Percentiles rank a stretch among this genome's conserved stretches.
These are phyloP conservation scores for Citrus medica DNA, from an alignment of 345 rosid genomes.

Conservation along the genomic window DNA sequence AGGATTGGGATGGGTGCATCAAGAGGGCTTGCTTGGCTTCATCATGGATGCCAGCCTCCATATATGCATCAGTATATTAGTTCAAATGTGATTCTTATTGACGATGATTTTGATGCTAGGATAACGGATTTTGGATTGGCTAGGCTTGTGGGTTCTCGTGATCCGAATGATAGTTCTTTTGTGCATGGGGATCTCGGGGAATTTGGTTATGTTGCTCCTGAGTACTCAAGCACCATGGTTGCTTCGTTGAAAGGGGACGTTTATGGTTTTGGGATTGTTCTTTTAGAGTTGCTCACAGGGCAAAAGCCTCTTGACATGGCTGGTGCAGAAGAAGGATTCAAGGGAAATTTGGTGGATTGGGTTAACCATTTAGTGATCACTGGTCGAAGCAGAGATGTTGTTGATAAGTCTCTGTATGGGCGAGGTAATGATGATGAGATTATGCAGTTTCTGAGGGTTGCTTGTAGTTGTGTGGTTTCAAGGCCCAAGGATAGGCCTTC, in stretches of 20 bases:
- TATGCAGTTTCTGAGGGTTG: conserved; percentile 31
- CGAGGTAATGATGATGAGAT: conserved; percentile 40
- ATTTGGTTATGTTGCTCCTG: conserved; percentile 45
- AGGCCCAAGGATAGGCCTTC: conserved; percentile 46
- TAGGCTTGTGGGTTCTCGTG: conserved; percentile 34
- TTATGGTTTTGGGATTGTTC: conserved; percentile 56
- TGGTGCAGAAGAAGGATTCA: conserved; percentile 44
- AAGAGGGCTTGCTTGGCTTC: conserved; percentile 63
- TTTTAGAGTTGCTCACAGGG: conserved; percentile 44
- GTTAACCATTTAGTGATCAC: conserved; percentile 27
- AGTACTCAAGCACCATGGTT: conserved; percentile 47
- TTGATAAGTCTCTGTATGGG: conserved; percentile 34
- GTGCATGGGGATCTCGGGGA: conserved; percentile 43
- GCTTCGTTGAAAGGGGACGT: conserved; percentile 56
- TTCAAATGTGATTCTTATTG: conserved; percentile 55
- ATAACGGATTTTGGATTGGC: conserved; percentile 53
- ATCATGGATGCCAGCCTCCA: conserved; percentile 47
- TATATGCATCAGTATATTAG: conserved; percentile 42
- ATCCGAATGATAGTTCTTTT: conserved; percentile 42
- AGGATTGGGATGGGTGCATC: conserved; percentile 52
- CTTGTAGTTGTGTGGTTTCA: conserved; percentile 38
- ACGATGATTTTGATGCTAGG: conserved; percentile 55
- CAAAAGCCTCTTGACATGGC: conserved; percentile 38
- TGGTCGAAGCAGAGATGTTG: conserved; percentile 29
- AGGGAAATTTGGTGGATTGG: conserved; percentile 63